phyloP scores from a whole-genome alignment of 1,139 yeast species.

The Geotrichum reessii region DNA sequence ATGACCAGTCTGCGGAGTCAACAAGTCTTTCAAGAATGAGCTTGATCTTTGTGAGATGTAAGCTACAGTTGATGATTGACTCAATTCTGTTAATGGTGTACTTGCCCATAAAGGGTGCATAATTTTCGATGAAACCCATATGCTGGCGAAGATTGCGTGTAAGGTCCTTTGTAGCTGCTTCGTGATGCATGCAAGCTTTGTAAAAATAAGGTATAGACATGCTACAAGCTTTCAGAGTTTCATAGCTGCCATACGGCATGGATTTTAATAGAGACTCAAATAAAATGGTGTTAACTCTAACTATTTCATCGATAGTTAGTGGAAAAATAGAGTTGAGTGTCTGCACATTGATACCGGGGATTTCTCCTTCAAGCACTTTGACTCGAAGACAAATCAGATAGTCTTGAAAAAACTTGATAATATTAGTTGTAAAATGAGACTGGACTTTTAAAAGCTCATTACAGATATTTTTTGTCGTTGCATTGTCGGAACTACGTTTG shows the following conservation, averaged over 20 bases:
- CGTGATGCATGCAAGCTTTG: slow-evolving; percentile 88
- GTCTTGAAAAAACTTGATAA: slow-evolving; percentile 70
- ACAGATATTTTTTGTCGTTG: slow-evolving; percentile 44
- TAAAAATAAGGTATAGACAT: slow-evolving; percentile 81
- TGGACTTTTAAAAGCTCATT: slow-evolving; percentile 66
- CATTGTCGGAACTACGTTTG: slow-evolving; percentile 28
- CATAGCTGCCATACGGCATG: slow-evolving; percentile 60
- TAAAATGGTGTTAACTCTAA: slow-evolving; percentile 78
- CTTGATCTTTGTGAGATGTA: slow-evolving; percentile 66
- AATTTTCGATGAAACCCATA: slow-evolving; percentile 13
- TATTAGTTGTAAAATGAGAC: slow-evolving; percentile 62
- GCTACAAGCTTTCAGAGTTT: slow-evolving; percentile 72
- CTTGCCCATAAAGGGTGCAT: slow-evolving; percentile 21
- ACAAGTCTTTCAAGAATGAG: slow-evolving; percentile 57
- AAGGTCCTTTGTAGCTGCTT: slow-evolving; percentile 73
- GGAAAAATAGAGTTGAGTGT: slow-evolving; percentile 77
- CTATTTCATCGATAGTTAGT: slow-evolving; percentile 90
- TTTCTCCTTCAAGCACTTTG: slow-evolving; percentile 52
- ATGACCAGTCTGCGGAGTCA: slow-evolving; percentile 35
- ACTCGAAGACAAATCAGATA: slow-evolving; percentile 75
- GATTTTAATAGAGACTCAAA: slow-evolving; percentile 71
- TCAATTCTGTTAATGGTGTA: slow-evolving; percentile 61
- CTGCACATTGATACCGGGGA: slow-evolving; percentile 47
- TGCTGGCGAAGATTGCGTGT: slow-evolving; percentile 38
- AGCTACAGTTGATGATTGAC: slow-evolving; percentile 61